Conservation (phyloP, 306 rosid genomes). For the Senna siamea region DNA sequence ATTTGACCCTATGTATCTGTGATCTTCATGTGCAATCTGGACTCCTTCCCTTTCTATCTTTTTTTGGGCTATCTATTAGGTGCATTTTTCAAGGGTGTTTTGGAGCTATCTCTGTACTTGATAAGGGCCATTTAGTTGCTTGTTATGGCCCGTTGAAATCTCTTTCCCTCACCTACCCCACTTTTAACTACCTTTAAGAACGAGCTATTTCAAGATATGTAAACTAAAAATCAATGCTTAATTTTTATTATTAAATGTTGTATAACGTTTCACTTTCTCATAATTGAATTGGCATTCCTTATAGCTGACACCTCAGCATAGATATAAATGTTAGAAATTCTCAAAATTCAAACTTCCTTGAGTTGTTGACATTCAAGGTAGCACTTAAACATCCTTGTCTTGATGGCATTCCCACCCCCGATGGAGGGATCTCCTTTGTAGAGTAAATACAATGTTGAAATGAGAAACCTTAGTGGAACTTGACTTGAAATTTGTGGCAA, state of each 20-base stretch:
- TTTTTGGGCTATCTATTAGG: conserved; percentile 10
- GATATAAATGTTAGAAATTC: background rate
- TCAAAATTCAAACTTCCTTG: conserved; percentile 5
- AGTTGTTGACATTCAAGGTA: background rate
- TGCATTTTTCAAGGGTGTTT: conserved; percentile 11
- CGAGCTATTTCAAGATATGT: too few species aligned
- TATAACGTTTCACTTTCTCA: background rate
- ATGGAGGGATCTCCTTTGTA: background rate
- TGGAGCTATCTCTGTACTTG: conserved; percentile 15
- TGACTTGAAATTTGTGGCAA: background rate
- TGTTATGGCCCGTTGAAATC: background rate
- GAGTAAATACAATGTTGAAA: background rate
- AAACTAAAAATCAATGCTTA: background rate
- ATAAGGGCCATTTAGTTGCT: conserved; percentile 32
- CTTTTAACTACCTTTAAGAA: too few species aligned
- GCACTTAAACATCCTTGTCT: background rate
- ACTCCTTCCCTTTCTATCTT: conserved; percentile 29
- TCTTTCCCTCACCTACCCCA: background rate
- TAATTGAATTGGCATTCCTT: conserved; percentile 4
- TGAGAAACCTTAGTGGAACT: background rate
- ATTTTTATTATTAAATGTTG: background rate
- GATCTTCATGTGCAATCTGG: conserved; percentile 20
- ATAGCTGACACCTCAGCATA: background rate
- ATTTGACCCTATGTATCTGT: conserved; percentile 18
- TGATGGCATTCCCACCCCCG: background rate